Evolutionary conservation across 2,329 filamentous ascomycete species (phyloP), one percentile per base, ranked within the genome.

Genomic region (Sclerotinia minor): DNA sequence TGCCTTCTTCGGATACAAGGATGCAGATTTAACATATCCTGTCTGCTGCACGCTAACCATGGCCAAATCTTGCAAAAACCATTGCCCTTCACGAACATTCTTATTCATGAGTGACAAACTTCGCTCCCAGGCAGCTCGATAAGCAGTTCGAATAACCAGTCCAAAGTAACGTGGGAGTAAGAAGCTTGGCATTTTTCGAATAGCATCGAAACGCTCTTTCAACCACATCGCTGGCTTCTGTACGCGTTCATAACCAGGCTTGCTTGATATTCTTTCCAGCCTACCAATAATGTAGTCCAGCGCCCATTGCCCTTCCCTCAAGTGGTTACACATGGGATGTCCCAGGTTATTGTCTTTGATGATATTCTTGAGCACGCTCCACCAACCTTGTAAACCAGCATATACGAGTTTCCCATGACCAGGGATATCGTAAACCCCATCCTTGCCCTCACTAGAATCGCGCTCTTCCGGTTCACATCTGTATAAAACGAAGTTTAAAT

Each of bases 321-420:
- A 85, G 76, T 99, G 94, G 75, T 97, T 90, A 78, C 94, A 98
- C 15, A 99, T 84, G 0, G 95, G 92, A 77, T 99, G 95, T 0
- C 92, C 95, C 11, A 99, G 85, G 76, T 98, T 88, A 77, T 99
- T 99, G 71, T 95, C 88, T 63, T 84, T 86, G 73, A 98, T 91
- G 70, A 99, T 90, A 68, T 91, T 84, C 73, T 92, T 89, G 53
- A 99, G 81, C 0, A 97, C 83, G 77, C 93, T 97, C 93, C 94
- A 97, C 94, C 95, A 99, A 49, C 96, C 96, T 78, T 99, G 95
- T n/a, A 99, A 84, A 69, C 95, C 95, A 69, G 94, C 94, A 78
- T 98, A 99, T 2, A 97, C 92, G 53, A 97, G 84, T 69, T 90
- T 88, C 2, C 94, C 94, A 76, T 93, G 83, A 1, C 89, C 89